Percentiles rank a stretch among this genome's conserved stretches.
phyloP scores from a whole-genome alignment of 345 rosid genomes.

The Psidium guajava region DNA sequence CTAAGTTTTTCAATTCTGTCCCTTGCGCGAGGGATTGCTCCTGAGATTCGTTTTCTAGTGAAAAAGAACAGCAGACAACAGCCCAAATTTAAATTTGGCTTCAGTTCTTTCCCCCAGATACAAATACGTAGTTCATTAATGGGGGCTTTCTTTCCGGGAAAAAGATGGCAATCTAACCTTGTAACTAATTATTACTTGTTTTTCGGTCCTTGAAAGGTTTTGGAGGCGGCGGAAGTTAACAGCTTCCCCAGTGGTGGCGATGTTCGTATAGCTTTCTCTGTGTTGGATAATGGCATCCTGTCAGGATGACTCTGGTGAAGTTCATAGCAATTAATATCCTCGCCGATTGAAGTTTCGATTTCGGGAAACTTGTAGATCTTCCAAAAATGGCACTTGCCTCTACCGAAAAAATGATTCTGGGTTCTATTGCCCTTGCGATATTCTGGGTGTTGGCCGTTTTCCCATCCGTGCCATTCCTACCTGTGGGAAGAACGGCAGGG shows the following conservation, averaged over 20 bases:
- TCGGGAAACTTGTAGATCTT: background rate
- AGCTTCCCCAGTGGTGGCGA: background rate
- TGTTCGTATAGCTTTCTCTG: background rate
- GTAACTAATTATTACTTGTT: no score
- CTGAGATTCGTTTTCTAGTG: background rate
- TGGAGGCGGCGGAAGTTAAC: background rate
- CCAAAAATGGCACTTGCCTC: conserved; percentile 50
- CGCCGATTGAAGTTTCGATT: background rate
- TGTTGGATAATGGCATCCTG: background rate
- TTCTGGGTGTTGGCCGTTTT: conserved; percentile 90
- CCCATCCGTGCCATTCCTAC: conserved; percentile 67
- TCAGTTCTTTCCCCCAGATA: background rate
- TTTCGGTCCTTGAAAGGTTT: background rate
- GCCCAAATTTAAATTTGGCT: background rate
- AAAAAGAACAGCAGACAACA: background rate
- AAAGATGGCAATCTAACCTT: background rate
- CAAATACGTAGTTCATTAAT: background rate
- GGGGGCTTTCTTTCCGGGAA: background rate
- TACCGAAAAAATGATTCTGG: conserved; percentile 38
- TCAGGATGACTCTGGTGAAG: background rate
- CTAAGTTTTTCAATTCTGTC: background rate
- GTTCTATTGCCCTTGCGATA: conserved; percentile 50
- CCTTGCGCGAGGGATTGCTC: background rate
- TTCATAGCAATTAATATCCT: background rate
- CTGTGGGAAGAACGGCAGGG: conserved; percentile 92